Base-by-base conservation (phyloP, 345 rosid genomes). In the Euphorbia pulcherrima region DNA sequence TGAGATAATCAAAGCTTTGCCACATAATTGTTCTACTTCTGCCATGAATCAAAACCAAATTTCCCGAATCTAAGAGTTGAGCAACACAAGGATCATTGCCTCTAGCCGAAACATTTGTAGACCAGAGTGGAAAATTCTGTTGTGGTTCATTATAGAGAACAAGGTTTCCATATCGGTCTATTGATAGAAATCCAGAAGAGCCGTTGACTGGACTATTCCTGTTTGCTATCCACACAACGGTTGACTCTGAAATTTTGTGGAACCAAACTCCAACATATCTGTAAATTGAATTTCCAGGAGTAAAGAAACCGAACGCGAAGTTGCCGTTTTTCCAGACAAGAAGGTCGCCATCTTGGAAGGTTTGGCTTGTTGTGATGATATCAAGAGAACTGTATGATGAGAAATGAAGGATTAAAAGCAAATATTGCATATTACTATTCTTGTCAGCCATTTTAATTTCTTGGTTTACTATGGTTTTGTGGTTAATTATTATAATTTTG, bases 271-370 rank as follows among this genome's bases (percentile, higher is more conserved):
- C 77, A 1, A 79, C 39, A 61, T 72, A 75, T 20, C 57, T 59
- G 10, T 29, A 17, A 52, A 30, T 60, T n/a, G 72, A 64, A 27
- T 46, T 61, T 10, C 56, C 55, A 0, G 47, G 70, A 46, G 75
- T 72, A 62, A 79, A 75, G 64, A 79, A 79, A 4, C 82, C 79
- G 0, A 79, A 50, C 0, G 59, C 46, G 11, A 65, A 65, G 0
- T 8, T 30, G 20, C 40, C 40, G 17, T 39, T 27, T 18, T n/a
- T 48, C 3, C 59, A 65, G 28, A 66, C 21, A n/a, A 20, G 48
- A 57, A 76, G 35, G 1, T 68, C 26, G 9, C 69, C 16, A 24
- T 48, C 17, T 35, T 9, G 27, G 71, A 80, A 28, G 41, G 61
- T 37, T 59, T 70, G 57, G n/a, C 60, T 70, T 53, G 21, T 18